Base-by-base conservation (phyloP, 495 filamentous ascomycete species). In the Beverwykella pulmonaria region DNA sequence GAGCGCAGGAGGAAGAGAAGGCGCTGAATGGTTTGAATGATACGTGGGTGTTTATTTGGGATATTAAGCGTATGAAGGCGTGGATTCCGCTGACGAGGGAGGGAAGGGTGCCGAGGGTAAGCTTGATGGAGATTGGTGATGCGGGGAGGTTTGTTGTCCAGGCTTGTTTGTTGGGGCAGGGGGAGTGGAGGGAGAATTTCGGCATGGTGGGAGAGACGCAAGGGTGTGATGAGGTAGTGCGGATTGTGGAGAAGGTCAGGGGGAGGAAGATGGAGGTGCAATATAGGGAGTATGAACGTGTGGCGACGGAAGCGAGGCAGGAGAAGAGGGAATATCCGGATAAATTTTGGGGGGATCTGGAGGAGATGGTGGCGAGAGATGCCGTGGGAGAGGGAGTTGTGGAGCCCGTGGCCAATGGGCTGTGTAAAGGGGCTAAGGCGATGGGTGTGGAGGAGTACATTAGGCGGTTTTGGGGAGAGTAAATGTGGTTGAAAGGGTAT, bases 121-220 rank as follows among this genome's bases (percentile, higher is more conserved):
- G 53, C 2, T 41, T 76, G 57, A 76, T 72, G 48, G 68, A 72
- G 50, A 69, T 74, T 26, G 34, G 74, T 34, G 76, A 78, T 67
- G 66, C 76, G 0, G 70, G 73, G 30, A 41, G 50, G 20, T 73
- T 72, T 59, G 61, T 75, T 22, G 76, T 67, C 5, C 70, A 64
- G 12, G 70, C 67, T 4, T 67, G 74, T 65, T 64, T 48, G 44
- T 59, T 78, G 22, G 50, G 71, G 30, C 53, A 70, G 15, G 68
- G 71, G 32, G 29, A 63, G 29, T 77, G 73, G 74, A 67, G 59
- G 25, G 71, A 61, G 55, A 72, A 76, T 56, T 73, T 75, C 59
- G 67, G 75, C 20, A 75, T 79, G 71, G 73, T 61, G 5, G 78
- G 76, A 22, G 70, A 75, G 30, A 76, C 75, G 29, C 26, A 66